Evolutionary conservation across 129 eudicot species (phyloP).

Genomic region (Ambrosia trifida): DNA sequence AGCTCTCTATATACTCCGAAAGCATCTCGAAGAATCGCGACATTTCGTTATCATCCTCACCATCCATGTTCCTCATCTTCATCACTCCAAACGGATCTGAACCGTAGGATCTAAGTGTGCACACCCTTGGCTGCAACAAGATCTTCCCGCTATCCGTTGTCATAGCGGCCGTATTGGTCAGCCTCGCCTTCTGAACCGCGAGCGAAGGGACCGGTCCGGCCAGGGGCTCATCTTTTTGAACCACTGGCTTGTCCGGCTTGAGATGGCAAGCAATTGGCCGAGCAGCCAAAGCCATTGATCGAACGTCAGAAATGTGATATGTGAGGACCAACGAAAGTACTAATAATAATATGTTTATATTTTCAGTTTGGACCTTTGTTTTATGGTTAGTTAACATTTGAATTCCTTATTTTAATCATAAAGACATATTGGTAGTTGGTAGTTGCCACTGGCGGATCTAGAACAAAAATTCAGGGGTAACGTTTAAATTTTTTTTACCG

Average conservation of each 20-base stretch:
- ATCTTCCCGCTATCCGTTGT: constrained; percentile 48
- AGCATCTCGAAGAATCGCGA: constrained; percentile 68
- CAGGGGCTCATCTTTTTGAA: constrained; percentile 30
- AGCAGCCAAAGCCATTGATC: constrained; percentile 70
- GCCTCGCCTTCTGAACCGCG: constrained; percentile 45
- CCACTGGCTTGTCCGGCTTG: constrained; percentile 38
- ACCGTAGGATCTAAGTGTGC: constrained; percentile 79
- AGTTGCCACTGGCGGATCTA: too few relatives aligned
- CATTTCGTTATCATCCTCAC: constrained; percentile 38
- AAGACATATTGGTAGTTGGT: too few relatives aligned
- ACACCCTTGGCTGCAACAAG: constrained; percentile 79
- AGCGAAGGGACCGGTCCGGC: constrained; percentile 9
- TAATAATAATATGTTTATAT: constrained; percentile 19
- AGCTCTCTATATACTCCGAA: constrained; percentile 79
- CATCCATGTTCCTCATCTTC: constrained; percentile 29
- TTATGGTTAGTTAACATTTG: not conserved
- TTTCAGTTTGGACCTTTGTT: constrained; percentile 10
- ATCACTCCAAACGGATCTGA: constrained; percentile 58
- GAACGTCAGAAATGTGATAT: not conserved
- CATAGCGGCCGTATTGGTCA: not conserved
- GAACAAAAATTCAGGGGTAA: too few relatives aligned
- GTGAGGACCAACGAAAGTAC: not conserved
- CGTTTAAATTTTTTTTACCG: too few relatives aligned
- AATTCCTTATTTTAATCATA: not conserved
- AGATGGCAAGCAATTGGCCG: constrained; percentile 52